Evolutionary conservation across 805 yeast genomes (phyloP).

Genomic region (Candida michaelii): DNA sequence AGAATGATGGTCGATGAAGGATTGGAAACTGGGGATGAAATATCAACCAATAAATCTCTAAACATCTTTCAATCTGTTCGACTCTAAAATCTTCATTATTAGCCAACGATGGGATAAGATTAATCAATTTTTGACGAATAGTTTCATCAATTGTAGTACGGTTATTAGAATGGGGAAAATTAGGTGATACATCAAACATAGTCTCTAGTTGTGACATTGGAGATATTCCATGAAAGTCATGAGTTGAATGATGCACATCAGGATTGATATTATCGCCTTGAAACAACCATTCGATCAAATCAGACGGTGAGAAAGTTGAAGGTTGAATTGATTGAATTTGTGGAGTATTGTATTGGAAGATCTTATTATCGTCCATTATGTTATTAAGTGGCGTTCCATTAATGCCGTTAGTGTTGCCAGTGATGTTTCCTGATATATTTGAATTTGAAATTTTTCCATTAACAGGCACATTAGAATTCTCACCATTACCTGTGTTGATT

Average conservation of each 20-base stretch:
- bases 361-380: background rate
- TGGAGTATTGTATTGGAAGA: slow-evolving; percentile 1
- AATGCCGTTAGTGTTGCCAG: background rate
- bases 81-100: slow-evolving; percentile 18
- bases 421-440: too few relatives aligned
- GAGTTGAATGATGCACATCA: slow-evolving; percentile 5
- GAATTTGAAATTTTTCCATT: too few relatives aligned
- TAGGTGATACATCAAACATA: slow-evolving; percentile 20
- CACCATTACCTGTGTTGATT: background rate
- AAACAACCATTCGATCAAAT: slow-evolving; percentile 32
- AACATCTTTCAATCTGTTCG: slow-evolving; percentile 19
- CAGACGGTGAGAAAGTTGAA: slow-evolving; percentile 24
- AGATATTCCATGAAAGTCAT: slow-evolving; percentile 18
- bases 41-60: slow-evolving; percentile 50
- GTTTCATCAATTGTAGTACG: slow-evolving; percentile 17
- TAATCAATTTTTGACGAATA: slow-evolving; percentile 13
- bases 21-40: slow-evolving; percentile 60
- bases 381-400: background rate
- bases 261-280: slow-evolving; percentile 18
- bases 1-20: slow-evolving; percentile 59
- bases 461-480: background rate
- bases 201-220: slow-evolving; percentile 19
- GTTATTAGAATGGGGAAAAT: slow-evolving; percentile 19
- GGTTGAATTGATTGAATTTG: background rate
- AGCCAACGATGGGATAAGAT: slow-evolving; percentile 18